A percentile compares a stretch with the other conserved stretches of the same genome.
phyloP scores from a whole-genome alignment of 257 asterid species.

The Solanum sitiens region DNA sequence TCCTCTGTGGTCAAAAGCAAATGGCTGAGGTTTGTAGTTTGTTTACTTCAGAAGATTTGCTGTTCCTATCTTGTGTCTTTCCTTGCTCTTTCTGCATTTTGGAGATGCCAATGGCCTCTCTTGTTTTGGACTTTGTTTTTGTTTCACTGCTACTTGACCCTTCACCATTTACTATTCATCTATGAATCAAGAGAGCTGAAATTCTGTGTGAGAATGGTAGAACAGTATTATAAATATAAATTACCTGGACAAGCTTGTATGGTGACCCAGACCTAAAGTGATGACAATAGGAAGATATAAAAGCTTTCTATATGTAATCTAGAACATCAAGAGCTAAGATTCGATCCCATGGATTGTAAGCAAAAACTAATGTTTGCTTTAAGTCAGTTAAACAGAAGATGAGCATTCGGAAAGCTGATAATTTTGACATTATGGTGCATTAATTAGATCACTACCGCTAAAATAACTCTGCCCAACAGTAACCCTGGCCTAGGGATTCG shows the following conservation, averaged over 20 bases:
- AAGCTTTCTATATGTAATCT: background rate
- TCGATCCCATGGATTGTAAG: background rate
- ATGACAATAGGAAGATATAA: background rate
- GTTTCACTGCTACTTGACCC: background rate
- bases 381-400: background rate
- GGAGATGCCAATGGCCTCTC: background rate
- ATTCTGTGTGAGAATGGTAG: background rate
- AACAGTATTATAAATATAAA: background rate
- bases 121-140: background rate
- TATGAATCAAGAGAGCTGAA: background rate
- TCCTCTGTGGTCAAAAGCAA: constrained; percentile 83
- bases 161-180: background rate
- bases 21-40: constrained; percentile 75
- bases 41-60: background rate
- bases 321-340: background rate
- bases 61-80: background rate
- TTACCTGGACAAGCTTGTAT: background rate
- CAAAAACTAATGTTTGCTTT: background rate
- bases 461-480: background rate
- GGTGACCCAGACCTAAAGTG: background rate
- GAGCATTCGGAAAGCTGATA: background rate
- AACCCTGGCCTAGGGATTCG: background rate
- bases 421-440: background rate
- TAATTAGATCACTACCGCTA: background rate
- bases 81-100: background rate